Base-by-base conservation (phyloP, 768 basidiomycete species). In the Boletales sp. region DNA sequence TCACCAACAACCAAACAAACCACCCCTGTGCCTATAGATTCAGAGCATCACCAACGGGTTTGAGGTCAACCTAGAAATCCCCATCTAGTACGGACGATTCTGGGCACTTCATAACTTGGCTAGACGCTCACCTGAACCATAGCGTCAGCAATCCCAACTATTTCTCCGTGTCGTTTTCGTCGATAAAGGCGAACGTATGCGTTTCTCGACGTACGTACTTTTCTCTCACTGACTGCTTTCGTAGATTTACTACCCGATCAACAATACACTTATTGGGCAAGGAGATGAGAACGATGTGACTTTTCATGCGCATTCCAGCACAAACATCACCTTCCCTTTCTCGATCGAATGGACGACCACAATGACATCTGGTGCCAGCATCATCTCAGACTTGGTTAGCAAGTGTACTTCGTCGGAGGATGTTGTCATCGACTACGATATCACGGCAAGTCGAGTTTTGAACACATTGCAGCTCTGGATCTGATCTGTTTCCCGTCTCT, bases 71-170 rank as follows among this genome's bases (percentile, higher is more conserved):
- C 72, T 90, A 39, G 78, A 75, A 32, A 72, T 88, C n/a, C 75
- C 81, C 56, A 82, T 90, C 56, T 74, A 78, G 86, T 88, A 57
- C 48, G 84, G 65, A 32, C 44, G 5, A 10, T 34, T 34, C 49
- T 3, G 10, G 40, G 25, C 30, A 9, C 10, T 8, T 36, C 14
- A 3, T 46, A n/a, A 21, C 34, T 44, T 37, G 2, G 32, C 52
- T 5, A 33, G 42, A 21, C 40, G 40, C 55, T 54, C n/a, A 59
- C 35, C 31, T 9, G 38, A 49, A 48, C 6, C 28, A 48, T 57
- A 92, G 89, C 28, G 86, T 91, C 48, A 71, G 72, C 61, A 93
- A 93, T 59, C 90, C 90, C 28, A 92, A 92, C 64, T 90, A 81
- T 68, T 90, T 93, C 62, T 67, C 77, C 9, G 84, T 87, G 10